phyloP scores from a whole-genome alignment of 73 alveolate species.

The Effrenium voratum region DNA sequence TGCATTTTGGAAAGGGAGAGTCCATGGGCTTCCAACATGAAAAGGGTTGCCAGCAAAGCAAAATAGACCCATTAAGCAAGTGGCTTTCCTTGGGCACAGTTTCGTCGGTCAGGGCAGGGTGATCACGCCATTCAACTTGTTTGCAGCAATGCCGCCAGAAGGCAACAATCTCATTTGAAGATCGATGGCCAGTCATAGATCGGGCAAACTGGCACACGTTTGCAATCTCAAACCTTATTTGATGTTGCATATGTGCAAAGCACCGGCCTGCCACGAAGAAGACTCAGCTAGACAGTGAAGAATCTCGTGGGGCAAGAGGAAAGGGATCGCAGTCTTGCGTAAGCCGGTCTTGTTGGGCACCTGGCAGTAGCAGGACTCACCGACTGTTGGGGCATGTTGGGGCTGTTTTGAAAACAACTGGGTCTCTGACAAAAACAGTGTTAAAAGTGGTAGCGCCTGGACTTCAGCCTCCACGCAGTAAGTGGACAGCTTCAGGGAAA shows the following conservation, averaged over 20 bases:
- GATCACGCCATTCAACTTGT: not conserved
- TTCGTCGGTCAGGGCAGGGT: not conserved
- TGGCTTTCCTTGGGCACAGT: not conserved
- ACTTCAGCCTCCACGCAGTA: not conserved
- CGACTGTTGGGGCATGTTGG: not conserved
- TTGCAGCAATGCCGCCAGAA: not conserved
- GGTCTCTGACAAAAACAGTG: not conserved
- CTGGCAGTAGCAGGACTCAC: not conserved
- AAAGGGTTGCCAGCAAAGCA: no score
- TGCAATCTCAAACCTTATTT: not conserved
- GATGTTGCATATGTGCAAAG: not conserved
- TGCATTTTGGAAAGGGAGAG: not conserved
- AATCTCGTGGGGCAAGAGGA: constrained; percentile 6
- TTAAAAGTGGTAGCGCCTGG: not conserved
- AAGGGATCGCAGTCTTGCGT: not conserved
- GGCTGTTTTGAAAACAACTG: not conserved
- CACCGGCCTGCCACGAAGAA: not conserved
- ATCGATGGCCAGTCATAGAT: not conserved
- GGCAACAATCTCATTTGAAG: not conserved
- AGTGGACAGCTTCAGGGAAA: not conserved
- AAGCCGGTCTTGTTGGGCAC: not conserved
- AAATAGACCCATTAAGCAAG: no score
- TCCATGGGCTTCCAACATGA: no score
- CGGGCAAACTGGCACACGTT: not conserved
- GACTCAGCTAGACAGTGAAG: not conserved